Conservation (phyloP, 2,329 filamentous ascomycete species). For the Ceratocystiopsis sp. region DNA sequence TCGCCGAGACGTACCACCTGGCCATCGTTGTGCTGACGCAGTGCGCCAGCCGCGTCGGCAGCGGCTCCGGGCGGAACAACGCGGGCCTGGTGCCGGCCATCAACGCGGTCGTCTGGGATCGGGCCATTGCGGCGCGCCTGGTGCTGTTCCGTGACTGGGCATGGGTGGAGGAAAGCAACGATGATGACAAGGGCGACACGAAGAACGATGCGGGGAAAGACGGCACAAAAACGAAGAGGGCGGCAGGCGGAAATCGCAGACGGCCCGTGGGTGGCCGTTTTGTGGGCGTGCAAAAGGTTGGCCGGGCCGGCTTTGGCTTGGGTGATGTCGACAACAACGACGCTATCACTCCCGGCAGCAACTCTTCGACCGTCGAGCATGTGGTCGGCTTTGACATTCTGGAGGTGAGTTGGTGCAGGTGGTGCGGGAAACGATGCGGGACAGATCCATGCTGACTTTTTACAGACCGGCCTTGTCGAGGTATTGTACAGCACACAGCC, state of each 20-base stretch:
- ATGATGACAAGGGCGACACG: not conserved
- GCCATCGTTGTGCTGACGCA: slow-evolving; percentile 65
- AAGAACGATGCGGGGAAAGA: slow-evolving; percentile 10
- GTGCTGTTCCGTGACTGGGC: slow-evolving; percentile 67
- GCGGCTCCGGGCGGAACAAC: slow-evolving; percentile 26
- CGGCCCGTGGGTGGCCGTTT: slow-evolving; percentile 35
- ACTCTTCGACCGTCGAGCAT: slow-evolving; percentile 19
- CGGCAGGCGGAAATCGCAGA: slow-evolving; percentile 7
- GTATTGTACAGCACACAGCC: slow-evolving; percentile 20
- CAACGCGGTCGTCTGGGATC: slow-evolving; percentile 64
- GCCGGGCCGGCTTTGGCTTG: slow-evolving; percentile 21
- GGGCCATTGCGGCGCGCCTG: slow-evolving; percentile 53
- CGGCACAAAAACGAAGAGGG: no score
- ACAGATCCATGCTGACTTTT: no score
- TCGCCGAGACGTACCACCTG: slow-evolving; percentile 56
- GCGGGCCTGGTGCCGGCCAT: slow-evolving; percentile 62
- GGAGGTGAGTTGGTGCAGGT: slow-evolving; percentile 19
- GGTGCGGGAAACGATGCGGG: not conserved
- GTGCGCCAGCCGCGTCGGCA: slow-evolving; percentile 64
- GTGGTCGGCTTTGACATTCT: slow-evolving; percentile 33
- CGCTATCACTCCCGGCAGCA: slow-evolving; percentile 12
- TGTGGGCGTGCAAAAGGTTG: slow-evolving; percentile 47
- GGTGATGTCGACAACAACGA: no score
- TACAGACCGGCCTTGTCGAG: slow-evolving; percentile 15
- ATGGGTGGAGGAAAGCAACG: slow-evolving; percentile 17